Percentiles rank a stretch among this genome's conserved stretches.
These are phyloP conservation scores for Stentor roeselii DNA, from an alignment of 73 alveolate genomes.

Conservation along the genomic window DNA sequence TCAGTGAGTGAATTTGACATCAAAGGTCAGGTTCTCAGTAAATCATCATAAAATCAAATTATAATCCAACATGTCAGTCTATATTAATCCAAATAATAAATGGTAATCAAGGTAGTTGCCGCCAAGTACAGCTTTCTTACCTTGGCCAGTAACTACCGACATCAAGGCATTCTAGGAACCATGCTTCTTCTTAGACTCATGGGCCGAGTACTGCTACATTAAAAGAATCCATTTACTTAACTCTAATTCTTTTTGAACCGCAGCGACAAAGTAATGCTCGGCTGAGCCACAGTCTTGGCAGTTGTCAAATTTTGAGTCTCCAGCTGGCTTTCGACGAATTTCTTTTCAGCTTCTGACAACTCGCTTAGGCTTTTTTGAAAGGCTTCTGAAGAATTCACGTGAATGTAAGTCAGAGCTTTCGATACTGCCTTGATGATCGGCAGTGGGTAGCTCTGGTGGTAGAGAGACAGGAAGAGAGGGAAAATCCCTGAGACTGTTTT, in stretches of 20 bases:
- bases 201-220: too few relatives aligned
- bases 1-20: too few relatives aligned
- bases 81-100: too few relatives aligned
- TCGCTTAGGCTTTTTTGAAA: neutral
- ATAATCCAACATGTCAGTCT: too few relatives aligned
- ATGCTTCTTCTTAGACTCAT: too few relatives aligned
- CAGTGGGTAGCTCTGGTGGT: neutral
- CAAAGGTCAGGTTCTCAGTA: too few relatives aligned
- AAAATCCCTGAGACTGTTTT: neutral
- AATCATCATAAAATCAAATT: too few relatives aligned
- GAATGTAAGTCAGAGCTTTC: neutral
- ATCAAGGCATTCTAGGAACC: too few relatives aligned
- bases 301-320: neutral
- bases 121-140: too few relatives aligned
- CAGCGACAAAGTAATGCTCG: constrained; percentile 1
- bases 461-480: constrained; percentile 2
- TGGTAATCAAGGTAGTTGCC: too few relatives aligned
- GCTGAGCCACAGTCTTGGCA: neutral
- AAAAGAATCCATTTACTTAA: too few relatives aligned
- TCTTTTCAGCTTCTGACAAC: constrained; percentile 10
- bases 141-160: too few relatives aligned
- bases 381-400: neutral
- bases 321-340: constrained; percentile 2
- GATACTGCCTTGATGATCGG: neutral
- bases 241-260: neutral